Evolutionary conservation across 768 basidiomycete species (phyloP), one percentile per base, ranked within the genome.

Genomic region (Suillus brevipes): DNA sequence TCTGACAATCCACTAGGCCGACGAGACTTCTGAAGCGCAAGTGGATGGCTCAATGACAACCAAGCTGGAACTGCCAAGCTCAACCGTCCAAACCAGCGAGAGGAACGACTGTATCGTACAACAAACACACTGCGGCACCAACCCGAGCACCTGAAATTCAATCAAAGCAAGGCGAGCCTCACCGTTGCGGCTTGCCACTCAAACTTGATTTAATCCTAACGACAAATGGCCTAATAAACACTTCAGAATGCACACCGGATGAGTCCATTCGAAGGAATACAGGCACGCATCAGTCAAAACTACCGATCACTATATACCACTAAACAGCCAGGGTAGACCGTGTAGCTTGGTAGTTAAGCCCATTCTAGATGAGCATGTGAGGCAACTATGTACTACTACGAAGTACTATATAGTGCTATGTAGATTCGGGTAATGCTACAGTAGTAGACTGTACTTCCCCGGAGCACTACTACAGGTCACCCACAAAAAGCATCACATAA

Each of bases 21-120:
- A 99, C 73, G 97, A 99, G 79, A 95, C 93, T 37, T 91, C 88
- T 25, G 93, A 97, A 72, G 79, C n/a, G n/a, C n/a, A n/a, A n/a
- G n/a, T n/a, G n/a, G n/a, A n/a, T n/a, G n/a, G n/a, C n/a, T n/a
- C n/a, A n/a, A n/a, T n/a, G n/a, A n/a, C n/a, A n/a, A n/a, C n/a
- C n/a, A n/a, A n/a, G n/a, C n/a, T n/a, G n/a, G n/a, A n/a, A n/a
- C n/a, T n/a, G n/a, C n/a, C n/a, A n/a, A n/a, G n/a, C n/a, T n/a
- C n/a, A n/a, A n/a, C n/a, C n/a, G n/a, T n/a, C n/a, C 52, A 20
- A 31, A 18, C 18, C 28, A 53, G 28, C 18, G 20, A 16, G 2
- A n/a, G n/a, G 28, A 53, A 12, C 18, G 31, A 20, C 18, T 18
- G 28, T 20, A 31, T 53, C 52, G 10, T 53, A 28, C 52, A 53